Conservation (phyloP, 2,329 filamentous ascomycete genomes). For the Talaromyces marneffei region DNA sequence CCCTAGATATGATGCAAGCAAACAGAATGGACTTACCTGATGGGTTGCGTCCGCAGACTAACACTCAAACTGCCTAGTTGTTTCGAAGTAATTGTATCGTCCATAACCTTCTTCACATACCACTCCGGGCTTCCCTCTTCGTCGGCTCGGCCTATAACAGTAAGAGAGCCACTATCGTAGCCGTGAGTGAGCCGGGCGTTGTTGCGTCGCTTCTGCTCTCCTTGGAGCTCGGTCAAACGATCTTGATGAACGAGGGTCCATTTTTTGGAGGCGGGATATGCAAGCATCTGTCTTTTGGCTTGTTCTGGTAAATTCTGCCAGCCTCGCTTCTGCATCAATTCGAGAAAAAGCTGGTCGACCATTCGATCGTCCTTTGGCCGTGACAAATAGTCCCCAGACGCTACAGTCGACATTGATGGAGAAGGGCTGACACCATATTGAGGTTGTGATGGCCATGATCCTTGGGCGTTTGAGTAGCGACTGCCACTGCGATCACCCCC, state of each 20-base stretch:
- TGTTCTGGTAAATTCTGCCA: conserved; percentile 97
- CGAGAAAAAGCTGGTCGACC: conserved; percentile 85
- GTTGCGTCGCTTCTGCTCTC: conserved; percentile 80
- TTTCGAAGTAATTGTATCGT: conserved; percentile 87
- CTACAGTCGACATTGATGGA: conserved; percentile 22
- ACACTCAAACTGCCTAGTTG: conserved; percentile 89
- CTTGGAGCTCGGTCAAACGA: conserved; percentile 85
- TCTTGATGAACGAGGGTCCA: conserved; percentile 97
- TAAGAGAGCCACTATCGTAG: conserved; percentile 59
- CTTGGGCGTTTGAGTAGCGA: conserved; percentile 28
- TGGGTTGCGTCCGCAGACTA: conserved; percentile 90
- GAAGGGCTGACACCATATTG: conserved; percentile 21
- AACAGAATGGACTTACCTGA: conserved; percentile 48
- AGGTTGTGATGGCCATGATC: conserved; percentile 24
- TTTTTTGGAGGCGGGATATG: conserved; percentile 90
- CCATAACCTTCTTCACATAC: conserved; percentile 96
- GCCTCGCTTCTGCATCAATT: conserved; percentile 93
- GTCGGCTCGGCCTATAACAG: conserved; percentile 59
- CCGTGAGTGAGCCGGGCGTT: conserved; percentile 66
- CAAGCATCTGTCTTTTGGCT: conserved; percentile 90
- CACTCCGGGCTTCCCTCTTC: conserved; percentile 96
- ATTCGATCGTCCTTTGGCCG: conserved; percentile 57
- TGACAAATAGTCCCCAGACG: conserved; percentile 38
- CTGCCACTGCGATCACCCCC: conserved; percentile 27
- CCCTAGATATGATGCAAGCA: not conserved